Evolutionary conservation across 306 rosid species (phyloP).

Genomic region (Vigna angularis): DNA sequence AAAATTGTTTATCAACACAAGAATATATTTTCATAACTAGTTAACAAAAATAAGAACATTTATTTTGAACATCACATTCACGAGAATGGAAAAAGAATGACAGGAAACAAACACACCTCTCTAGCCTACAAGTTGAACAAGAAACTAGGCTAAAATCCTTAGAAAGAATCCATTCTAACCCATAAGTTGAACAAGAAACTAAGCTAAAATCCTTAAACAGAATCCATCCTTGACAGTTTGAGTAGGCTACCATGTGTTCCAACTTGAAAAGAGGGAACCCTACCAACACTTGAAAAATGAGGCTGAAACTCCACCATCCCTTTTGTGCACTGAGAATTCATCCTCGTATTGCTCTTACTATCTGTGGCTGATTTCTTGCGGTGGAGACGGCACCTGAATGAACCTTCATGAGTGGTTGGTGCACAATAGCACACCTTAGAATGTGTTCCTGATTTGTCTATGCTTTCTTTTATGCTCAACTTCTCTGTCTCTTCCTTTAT

Average conservation of each 20-base stretch:
- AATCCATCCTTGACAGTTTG: slow-evolving; percentile 1
- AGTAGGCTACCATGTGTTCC: slow-evolving; percentile 19
- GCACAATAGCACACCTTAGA: slow-evolving; percentile 45
- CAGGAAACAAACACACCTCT: too few relatives aligned
- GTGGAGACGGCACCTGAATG: slow-evolving; percentile 48
- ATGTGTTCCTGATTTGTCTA: slow-evolving; percentile 28
- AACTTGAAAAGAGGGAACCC: slow-evolving; percentile 31
- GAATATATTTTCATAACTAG: too few relatives aligned
- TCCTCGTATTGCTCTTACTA: background rate
- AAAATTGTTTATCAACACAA: too few relatives aligned
- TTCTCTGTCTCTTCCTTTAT: slow-evolving; percentile 26
- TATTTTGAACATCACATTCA: too few relatives aligned
- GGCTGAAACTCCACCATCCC: slow-evolving; percentile 34
- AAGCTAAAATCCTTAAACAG: slow-evolving; percentile 18
- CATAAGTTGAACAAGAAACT: background rate
- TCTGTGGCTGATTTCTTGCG: slow-evolving; percentile 34
- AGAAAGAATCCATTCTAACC: slow-evolving; percentile 12
- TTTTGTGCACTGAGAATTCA: background rate
- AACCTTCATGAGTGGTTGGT: slow-evolving; percentile 54
- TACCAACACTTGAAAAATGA: slow-evolving; percentile 43
- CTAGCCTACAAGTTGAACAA: background rate
- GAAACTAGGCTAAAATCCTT: slow-evolving; percentile 10
- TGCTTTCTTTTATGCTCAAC: slow-evolving; percentile 40
- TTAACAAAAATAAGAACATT: too few relatives aligned
- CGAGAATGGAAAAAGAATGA: too few relatives aligned